These are phyloP conservation scores for Iberis amara DNA, from an alignment of 441 rosid species.

Conservation along the genomic window DNA sequence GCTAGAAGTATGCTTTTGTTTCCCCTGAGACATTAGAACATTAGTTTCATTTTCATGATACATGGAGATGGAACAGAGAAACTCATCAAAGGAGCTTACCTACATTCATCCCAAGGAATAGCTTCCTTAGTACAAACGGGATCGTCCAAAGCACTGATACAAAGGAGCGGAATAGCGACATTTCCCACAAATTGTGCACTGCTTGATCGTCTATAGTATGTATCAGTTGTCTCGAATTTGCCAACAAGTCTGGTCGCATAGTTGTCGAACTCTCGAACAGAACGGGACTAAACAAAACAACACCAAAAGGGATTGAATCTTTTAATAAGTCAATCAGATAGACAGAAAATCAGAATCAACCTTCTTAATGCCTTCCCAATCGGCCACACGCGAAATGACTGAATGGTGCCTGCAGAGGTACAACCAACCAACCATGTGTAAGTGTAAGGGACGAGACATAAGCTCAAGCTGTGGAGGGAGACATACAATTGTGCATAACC, in stretches of 20 bases:
- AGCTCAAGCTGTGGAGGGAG: slow-evolving; percentile 13
- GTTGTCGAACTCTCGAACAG: slow-evolving; percentile 78
- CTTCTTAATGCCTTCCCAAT: slow-evolving; percentile 89
- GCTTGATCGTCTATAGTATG: slow-evolving; percentile 77
- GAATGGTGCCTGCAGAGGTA: slow-evolving; percentile 62
- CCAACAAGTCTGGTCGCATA: slow-evolving; percentile 74
- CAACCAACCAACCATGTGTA: background rate
- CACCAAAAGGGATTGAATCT: slow-evolving; percentile 30
- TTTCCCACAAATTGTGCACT: slow-evolving; percentile 51
- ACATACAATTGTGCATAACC: slow-evolving; percentile 88
- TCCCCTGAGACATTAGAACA: slow-evolving; percentile 38
- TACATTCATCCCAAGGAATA: slow-evolving; percentile 93
- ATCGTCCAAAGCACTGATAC: slow-evolving; percentile 83
- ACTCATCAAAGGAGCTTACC: slow-evolving; percentile 33
- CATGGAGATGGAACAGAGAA: background rate
- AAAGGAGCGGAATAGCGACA: slow-evolving; percentile 71
- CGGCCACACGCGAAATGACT: slow-evolving; percentile 62
- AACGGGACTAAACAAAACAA: slow-evolving; percentile 50
- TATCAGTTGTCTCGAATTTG: slow-evolving; percentile 87
- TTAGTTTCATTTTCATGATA: slow-evolving; percentile 4
- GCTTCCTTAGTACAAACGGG: slow-evolving; percentile 89
- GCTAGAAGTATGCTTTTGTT: slow-evolving; percentile 67
- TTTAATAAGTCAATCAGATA: background rate
- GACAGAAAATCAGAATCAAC: slow-evolving; percentile 34
- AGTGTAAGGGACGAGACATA: slow-evolving; percentile 3